phyloP scores from a whole-genome alignment of 31 red algal genomes.

The Asparagopsis taxiformis region DNA sequence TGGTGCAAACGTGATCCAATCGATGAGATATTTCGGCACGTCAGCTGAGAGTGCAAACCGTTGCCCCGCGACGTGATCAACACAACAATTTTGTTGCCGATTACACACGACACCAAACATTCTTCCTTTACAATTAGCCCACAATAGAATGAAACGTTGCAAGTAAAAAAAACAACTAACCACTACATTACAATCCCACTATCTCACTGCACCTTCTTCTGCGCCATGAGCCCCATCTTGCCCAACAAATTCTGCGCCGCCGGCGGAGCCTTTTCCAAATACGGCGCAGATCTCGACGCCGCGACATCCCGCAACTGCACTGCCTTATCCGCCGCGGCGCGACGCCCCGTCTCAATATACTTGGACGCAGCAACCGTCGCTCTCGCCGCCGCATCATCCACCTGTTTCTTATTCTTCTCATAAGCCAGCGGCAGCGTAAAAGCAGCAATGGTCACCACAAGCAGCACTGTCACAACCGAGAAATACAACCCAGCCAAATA shows the following conservation, averaged over 20 bases:
- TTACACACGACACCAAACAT: too few relatives aligned
- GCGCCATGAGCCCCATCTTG: conserved; percentile 55
- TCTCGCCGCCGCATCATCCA: conserved; percentile 62
- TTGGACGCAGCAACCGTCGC: conserved; percentile 35
- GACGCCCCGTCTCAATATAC: conserved; percentile 36
- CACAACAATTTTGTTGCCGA: too few relatives aligned
- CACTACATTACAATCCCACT: background rate
- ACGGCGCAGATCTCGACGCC: conserved; percentile 37
- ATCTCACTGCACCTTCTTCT: conserved; percentile 16
- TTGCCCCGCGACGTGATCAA: too few relatives aligned
- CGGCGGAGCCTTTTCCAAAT: conserved; percentile 58
- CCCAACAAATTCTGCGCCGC: conserved; percentile 36
- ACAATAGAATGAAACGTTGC: too few relatives aligned
- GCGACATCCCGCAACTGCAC: conserved; percentile 43
- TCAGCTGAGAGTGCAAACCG: too few relatives aligned
- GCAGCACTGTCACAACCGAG: conserved; percentile 35
- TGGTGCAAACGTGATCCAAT: too few relatives aligned
- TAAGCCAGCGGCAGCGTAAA: conserved; percentile 69
- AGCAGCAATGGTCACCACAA: conserved; percentile 32
- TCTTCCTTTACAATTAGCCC: too few relatives aligned
- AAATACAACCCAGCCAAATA: conserved; percentile 47
- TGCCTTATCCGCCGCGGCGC: conserved; percentile 24
- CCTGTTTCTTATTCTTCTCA: conserved; percentile 77
- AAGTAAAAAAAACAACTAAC: too few relatives aligned
- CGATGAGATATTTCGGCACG: too few relatives aligned